Base-by-base conservation (phyloP, 495 filamentous ascomycete species). In the Letharia lupina region DNA sequence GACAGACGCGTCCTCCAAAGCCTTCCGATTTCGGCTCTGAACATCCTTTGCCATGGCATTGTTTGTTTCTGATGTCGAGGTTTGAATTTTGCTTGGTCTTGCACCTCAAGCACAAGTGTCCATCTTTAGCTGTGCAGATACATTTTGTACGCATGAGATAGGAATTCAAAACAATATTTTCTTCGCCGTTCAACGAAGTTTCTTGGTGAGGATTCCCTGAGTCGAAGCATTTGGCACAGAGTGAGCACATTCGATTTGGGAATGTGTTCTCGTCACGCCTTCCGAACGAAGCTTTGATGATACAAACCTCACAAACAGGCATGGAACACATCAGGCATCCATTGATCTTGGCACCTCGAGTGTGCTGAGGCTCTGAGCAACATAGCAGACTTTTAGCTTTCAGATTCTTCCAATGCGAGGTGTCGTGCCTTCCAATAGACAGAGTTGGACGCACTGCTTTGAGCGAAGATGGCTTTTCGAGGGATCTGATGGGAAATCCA, bases 241-340 rank as follows among this genome's bases (percentile, higher is more conserved):
- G 62, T 52, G 65, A 64, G 10, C 71, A 65, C 5, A 60, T 68
- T 47, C 71, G 70, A 60, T 65, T 69, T 41, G 45, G 54, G 41
- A 71, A 71, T 31, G 70, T 72, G 6, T 67, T 68, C 18, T 69
- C 70, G 48, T 71, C 52, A 45, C 60, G 61, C 50, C 69, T 71
- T 15, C 48, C 67, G 56, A 72, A 72, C 12, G 69, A 71, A 28
- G 56, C 70, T 60, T 68, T 69, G 56, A 74, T 70, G 18, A 74
- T 64, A 42, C 72, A 74, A 42, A 65, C 70, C 45, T 74, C 72
- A 60, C 72, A 74, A 28, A 73, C 60, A 28, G 72, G 72, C 56
- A 70, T 68, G n/a, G 70, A 71, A 57, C 72, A 74, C 56, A 69
- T 63, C 13, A 68, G 69, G 47, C 72, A 74, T 50, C 68, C 57